Evolutionary conservation across 176 grass and related monocot genomes (phyloP).

Genomic region (Rhipidocladum racemiflorum): DNA sequence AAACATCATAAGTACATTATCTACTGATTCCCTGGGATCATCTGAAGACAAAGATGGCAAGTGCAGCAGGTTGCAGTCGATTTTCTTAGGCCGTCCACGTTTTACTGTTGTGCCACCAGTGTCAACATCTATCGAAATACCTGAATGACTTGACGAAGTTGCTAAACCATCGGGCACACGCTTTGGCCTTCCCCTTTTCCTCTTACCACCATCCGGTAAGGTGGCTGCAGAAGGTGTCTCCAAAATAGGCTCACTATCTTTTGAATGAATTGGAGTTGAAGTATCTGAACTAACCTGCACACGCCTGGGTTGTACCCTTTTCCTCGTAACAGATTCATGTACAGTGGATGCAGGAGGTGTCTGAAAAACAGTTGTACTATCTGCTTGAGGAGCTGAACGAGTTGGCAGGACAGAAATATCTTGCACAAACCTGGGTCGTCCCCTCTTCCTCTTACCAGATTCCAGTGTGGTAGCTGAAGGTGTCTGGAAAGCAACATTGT

Average conservation of each 20-base stretch:
- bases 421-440: conserved; percentile 29
- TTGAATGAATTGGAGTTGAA: conserved; percentile 26
- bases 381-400: conserved; percentile 15
- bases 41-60: conserved; percentile 35
- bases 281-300: conserved; percentile 22
- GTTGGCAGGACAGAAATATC: conserved; percentile 16
- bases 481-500: conserved; percentile 13
- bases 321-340: conserved; percentile 33
- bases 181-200: conserved; percentile 43
- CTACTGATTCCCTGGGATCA: conserved; percentile 61
- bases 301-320: conserved; percentile 37
- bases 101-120: conserved; percentile 15
- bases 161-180: conserved; percentile 1
- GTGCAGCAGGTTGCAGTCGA: conserved; percentile 39
- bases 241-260: conserved; percentile 10
- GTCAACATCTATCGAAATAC: conserved; percentile 24
- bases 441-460: conserved; percentile 47
- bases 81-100: conserved; percentile 39
- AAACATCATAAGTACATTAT: conserved; percentile 79
- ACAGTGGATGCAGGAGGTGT: conserved; percentile 19
- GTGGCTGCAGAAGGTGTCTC: conserved; percentile 13
- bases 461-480: conserved; percentile 21
- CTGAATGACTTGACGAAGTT: conserved; percentile 34
- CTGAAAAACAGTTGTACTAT: conserved; percentile 21
- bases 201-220: conserved; percentile 31